Percentiles rank a stretch among this genome's conserved stretches.
phyloP scores from a whole-genome alignment of 2,329 filamentous ascomycete species.

The Colletotrichum karsti region DNA sequence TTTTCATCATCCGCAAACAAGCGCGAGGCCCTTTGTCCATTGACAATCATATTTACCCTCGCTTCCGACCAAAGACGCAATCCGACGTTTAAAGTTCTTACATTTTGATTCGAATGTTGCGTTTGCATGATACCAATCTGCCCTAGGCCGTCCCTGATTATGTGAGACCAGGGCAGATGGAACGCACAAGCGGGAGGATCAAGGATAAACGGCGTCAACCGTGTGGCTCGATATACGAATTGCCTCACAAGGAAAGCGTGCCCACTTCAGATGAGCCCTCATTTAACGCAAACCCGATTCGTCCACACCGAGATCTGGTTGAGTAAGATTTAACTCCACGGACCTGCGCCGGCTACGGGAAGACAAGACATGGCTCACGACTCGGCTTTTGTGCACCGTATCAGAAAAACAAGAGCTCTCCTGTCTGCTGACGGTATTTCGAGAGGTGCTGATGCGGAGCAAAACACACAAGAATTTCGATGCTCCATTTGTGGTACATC shows the following conservation, averaged over 20 bases:
- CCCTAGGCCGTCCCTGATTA: neutral
- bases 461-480: too few relatives aligned
- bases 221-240: constrained; percentile 20
- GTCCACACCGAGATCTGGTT: neutral
- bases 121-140: neutral
- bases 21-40: too few relatives aligned
- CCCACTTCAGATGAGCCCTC: neutral
- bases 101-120: neutral
- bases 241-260: neutral
- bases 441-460: neutral
- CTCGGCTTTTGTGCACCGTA: too few relatives aligned
- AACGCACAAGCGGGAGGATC: constrained; percentile 16
- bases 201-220: neutral
- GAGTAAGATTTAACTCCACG: neutral
- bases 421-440: neutral
- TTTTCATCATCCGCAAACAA: too few relatives aligned
- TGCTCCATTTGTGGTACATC: neutral
- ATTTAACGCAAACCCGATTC: neutral
- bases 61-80: neutral
- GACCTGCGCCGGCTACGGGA: neutral
- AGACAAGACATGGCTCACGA: too few relatives aligned
- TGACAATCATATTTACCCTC: too few relatives aligned
- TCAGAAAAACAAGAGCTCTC: too few relatives aligned
- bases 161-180: constrained; percentile 4
- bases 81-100: constrained; percentile 9